Conservation (phyloP, 805 yeast genomes). For the Huiozyma naganishii region DNA sequence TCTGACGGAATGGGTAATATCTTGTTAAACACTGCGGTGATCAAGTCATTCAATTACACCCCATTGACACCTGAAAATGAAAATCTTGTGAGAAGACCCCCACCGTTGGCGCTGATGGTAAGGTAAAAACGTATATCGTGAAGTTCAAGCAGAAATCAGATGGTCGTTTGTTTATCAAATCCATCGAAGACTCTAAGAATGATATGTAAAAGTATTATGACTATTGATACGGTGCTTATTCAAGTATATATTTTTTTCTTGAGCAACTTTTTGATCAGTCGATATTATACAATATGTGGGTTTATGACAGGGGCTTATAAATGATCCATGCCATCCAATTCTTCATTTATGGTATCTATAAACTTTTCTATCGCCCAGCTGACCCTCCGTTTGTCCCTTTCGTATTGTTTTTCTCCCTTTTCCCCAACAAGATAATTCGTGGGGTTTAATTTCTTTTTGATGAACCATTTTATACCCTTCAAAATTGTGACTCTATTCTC, state of each 20-base stretch:
- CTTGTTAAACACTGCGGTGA: constrained; percentile 54
- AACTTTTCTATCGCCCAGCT: constrained; percentile 21
- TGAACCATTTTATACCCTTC: constrained; percentile 28
- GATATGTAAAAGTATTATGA: constrained; percentile 17
- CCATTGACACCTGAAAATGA: constrained; percentile 47
- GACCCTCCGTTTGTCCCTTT: constrained; percentile 24
- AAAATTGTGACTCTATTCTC: constrained; percentile 20
- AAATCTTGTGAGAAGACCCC: constrained; percentile 56
- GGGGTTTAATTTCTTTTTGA: constrained; percentile 19
- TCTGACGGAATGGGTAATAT: constrained; percentile 85
- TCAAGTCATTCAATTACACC: constrained; percentile 47
- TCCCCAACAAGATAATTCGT: constrained; percentile 13
- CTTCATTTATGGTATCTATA: constrained; percentile 7
- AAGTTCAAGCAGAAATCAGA: constrained; percentile 49
- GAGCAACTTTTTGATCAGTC: too few species aligned
- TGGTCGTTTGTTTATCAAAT: constrained; percentile 25
- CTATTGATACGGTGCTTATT: background rate
- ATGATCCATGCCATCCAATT: constrained; percentile 8
- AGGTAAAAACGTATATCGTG: constrained; percentile 55
- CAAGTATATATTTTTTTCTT: too few species aligned
- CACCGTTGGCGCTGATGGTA: constrained; percentile 42
- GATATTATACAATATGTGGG: background rate
- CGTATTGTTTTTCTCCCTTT: constrained; percentile 13
- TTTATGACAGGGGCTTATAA: background rate
- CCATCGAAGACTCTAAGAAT: constrained; percentile 25